Base-by-base conservation (phyloP, 2,329 filamentous ascomycete genomes). In the Aspergillus alliaceus region DNA sequence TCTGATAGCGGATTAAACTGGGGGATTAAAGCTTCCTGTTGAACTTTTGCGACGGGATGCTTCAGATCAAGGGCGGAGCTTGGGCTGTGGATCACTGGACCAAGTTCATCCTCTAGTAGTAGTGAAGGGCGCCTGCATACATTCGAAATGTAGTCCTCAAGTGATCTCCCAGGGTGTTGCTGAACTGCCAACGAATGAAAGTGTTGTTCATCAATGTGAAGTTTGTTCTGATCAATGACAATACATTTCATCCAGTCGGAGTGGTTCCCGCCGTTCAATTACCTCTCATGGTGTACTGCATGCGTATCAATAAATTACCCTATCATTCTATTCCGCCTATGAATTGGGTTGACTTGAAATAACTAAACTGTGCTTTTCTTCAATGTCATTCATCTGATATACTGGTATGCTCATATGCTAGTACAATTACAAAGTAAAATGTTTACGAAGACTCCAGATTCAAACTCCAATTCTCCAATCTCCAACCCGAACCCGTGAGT, bases 381-480 rank as follows among this genome's bases (percentile, higher is more conserved):
- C 12, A n/a, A 27, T 11, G 20, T 44, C 24, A 27, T 27, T 29
- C 22, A n/a, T 18, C 25, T 27, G 24, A 18, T 9, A 18, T 27
- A 18, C 12, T 24, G 22, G 6, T 15, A 25, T 22, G n/a, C n/a
- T 20, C 8, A 8, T 39, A 14, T 25, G 20, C 7, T 24, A 35
- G 25, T 31, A 47, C 9, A 18, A 49, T 59, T 27, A 24, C 27
- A 37, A 46, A 40, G 15, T 29, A 51, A 51, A 53, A 29, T n/a
- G 9, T 58, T 57, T 61, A 59, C 57, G 61, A 49, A 39, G 42
- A 35, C 42, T 55, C 54, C 46, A 46, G 50, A 39, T 42, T 39
- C 27, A 51, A 61, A 65, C 61, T 61, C 61, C 63, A 59, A 60
- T 58, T 56, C 58, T 63, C 63, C 63, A 54, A 58, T 62, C 59